Percentiles rank a stretch among this genome's conserved stretches.
phyloP scores from a whole-genome alignment of 495 filamentous ascomycete genomes.

The Oidiodendron maius region DNA sequence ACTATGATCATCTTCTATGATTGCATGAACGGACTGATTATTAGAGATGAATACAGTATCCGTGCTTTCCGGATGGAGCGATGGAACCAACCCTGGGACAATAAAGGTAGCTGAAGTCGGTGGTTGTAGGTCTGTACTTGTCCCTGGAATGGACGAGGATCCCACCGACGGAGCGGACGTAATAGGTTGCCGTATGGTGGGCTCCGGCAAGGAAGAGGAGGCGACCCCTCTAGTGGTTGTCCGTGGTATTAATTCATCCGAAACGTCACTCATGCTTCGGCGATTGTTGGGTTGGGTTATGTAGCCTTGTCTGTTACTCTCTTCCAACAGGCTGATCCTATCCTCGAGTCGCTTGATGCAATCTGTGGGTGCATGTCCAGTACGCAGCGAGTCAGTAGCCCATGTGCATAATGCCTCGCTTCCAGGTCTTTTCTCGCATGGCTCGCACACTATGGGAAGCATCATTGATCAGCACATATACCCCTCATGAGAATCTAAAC shows the following conservation, averaged over 20 bases:
- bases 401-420: neutral
- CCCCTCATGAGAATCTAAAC: neutral
- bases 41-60: neutral
- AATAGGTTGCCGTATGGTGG: no score
- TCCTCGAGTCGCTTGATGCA: neutral
- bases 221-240: neutral
- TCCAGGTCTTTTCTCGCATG: neutral
- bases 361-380: neutral
- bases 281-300: neutral
- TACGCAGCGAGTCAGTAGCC: constrained; percentile 1
- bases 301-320: neutral
- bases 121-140: neutral
- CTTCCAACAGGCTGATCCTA: constrained; percentile 1
- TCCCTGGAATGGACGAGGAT: neutral
- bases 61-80: neutral
- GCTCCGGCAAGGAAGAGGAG: neutral
- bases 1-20: neutral
- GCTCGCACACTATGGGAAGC: neutral
- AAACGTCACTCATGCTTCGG: neutral
- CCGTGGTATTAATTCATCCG: neutral
- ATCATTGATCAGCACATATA: neutral
- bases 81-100: neutral
- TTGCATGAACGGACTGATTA: neutral
- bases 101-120: neutral
- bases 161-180: neutral